Percentiles rank a stretch among this genome's conserved stretches.
phyloP scores from a whole-genome alignment of 148 eudicot species.

The Dysphania ambrosioides region DNA sequence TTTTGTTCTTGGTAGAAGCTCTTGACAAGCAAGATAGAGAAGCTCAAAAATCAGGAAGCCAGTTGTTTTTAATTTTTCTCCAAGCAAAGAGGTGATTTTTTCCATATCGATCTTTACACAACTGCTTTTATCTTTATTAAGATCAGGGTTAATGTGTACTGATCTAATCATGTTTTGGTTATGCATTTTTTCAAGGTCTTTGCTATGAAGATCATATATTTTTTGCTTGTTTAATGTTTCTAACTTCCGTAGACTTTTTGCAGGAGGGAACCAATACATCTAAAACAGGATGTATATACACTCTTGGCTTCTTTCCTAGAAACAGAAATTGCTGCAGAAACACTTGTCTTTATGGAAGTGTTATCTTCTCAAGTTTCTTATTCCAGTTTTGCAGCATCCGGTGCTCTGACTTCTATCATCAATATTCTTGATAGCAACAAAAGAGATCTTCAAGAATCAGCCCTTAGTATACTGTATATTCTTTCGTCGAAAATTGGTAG shows the following conservation, averaged over 20 bases:
- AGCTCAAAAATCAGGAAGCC: constrained; percentile 57
- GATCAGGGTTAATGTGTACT: not conserved
- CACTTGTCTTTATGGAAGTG: constrained; percentile 52
- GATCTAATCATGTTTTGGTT: not conserved
- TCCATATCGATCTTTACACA: not conserved
- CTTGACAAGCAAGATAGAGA: constrained; percentile 34
- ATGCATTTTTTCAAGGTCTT: not conserved
- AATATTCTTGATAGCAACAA: constrained; percentile 42
- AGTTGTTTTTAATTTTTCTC: constrained; percentile 42
- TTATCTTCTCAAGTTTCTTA: constrained; percentile 35
- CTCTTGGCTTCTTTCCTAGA: constrained; percentile 55
- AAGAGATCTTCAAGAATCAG: constrained; percentile 40
- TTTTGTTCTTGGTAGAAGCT: constrained; percentile 58
- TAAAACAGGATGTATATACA: constrained; percentile 45
- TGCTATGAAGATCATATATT: not conserved
- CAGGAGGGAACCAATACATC: constrained; percentile 38
- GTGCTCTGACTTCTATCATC: constrained; percentile 41
- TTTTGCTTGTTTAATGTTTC: not conserved
- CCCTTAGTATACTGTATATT: constrained; percentile 50
- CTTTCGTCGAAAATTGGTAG: constrained; percentile 38
- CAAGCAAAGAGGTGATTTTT: constrained; percentile 50
- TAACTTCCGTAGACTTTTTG: constrained; percentile 7
- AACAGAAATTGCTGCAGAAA: constrained; percentile 45
- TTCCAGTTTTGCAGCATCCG: constrained; percentile 40
- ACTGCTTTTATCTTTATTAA: not conserved